Conservation (phyloP, 208 protist species). For the Naegleria fowleri region DNA sequence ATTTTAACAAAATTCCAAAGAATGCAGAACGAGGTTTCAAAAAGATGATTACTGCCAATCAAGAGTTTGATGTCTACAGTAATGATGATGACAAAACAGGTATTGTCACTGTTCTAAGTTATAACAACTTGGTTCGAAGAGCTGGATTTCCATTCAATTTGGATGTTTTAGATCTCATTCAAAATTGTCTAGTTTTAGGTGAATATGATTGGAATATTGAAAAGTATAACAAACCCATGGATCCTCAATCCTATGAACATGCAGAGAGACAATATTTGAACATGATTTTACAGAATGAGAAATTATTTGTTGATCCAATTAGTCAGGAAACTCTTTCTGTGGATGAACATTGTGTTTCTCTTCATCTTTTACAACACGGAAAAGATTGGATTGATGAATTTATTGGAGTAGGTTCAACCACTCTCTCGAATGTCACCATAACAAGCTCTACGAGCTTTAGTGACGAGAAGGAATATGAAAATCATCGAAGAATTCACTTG, state of each 20-base stretch:
- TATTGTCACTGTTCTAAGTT: not conserved
- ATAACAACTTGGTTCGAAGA: not conserved
- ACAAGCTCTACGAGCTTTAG: not conserved
- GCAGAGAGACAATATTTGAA: not conserved
- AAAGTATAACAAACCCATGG: not conserved
- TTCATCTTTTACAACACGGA: not conserved
- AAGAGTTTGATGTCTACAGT: not conserved
- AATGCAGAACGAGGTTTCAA: slow-evolving; percentile 16
- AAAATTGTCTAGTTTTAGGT: not conserved
- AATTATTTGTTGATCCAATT: slow-evolving; percentile 25
- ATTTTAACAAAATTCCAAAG: not conserved
- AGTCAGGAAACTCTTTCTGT: slow-evolving; percentile 3
- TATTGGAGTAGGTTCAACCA: not conserved
- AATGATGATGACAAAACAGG: not conserved
- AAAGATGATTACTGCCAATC: not conserved
- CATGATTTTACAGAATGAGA: not conserved
- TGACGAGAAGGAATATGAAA: not conserved
- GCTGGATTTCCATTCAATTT: slow-evolving; percentile 19
- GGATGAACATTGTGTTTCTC: slow-evolving; percentile 7
- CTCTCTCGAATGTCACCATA: not conserved
- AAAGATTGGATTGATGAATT: not conserved
- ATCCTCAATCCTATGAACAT: not conserved
- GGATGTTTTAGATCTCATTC: not conserved
- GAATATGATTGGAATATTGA: not conserved
- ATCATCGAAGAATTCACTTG: not conserved